Base-by-base conservation (phyloP, 2,329 filamentous ascomycete species). In the Paraphaeosphaeria sporulosa region DNA sequence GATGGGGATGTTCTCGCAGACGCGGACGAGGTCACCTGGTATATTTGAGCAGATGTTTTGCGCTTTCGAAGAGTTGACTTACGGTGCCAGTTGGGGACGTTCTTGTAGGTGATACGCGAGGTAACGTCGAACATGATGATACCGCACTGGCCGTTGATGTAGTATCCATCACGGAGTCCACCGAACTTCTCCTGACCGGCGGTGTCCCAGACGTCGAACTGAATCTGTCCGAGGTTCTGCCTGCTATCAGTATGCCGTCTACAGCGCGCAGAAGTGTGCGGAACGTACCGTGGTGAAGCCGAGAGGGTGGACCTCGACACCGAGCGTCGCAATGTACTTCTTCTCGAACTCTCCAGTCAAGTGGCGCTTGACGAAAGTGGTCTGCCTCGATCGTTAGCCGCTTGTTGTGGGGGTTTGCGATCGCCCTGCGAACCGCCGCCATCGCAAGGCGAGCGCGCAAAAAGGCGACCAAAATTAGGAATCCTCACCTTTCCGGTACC, bases 71-170 rank as follows among this genome's bases (percentile, higher is more conserved):
- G 13, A 34, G 27, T 59, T 34, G 54, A 89, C 93, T 81, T 90
- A 97, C 95, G 95, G 85, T 99, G 95, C 95, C 95, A 99, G 91
- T 98, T 98, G 85, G 95, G 95, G 68, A 99, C 95, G 87, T 99
- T 99, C 91, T 99, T 99, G 91, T 99, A 99, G 82, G 95, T 99
- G 82, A 99, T 98, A 80, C 95, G 92, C 73, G 94, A 97, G 67
- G 95, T 98, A 71, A 99, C 94, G 83, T 99, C 94, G 83, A 99
- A 99, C 94, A 99, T 99, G 90, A 99, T 98, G 87, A 99, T 97
- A 85, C 95, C 94, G 83, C 94, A 98, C 85, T 98, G 94, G 78
- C 94, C 94, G 86, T 97, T 97, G 88, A 99, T 99, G 87, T 99
- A 99, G 90, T 99, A 99, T 74, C 94, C 94, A 84, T 99, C 94